Evolutionary conservation across 140 eudicot genomes (phyloP), one percentile per base, ranked within the genome.

Genomic region (Erigeron philadelphicus): DNA sequence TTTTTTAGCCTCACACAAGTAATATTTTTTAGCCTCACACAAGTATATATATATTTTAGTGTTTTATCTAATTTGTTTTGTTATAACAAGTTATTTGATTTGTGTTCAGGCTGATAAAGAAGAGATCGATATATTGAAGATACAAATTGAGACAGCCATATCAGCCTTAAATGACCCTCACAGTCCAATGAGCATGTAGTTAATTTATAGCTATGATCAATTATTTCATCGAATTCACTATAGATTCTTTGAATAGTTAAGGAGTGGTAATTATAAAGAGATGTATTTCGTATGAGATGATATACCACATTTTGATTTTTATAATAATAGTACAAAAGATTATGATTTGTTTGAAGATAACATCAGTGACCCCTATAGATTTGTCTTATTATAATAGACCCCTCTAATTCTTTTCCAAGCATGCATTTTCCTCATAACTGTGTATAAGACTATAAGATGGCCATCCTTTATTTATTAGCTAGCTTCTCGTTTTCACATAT

Each of bases 81-180:
- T n/a, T 38, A 64, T 43, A 56, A 54, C 0, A 44, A 15, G 1
- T n/a, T 73, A 60, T 15, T 44, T 8, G 10, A 17, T 54, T 49
- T 31, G 23, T 72, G 23, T 43, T 16, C 81, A 88, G 96, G 87
- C 84, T 23, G 81, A 85, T 7, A 87, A 88, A 41, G 82, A 77
- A 60, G 89, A 85, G 40, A 83, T 57, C n/a, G 92, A 88, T 15
- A 35, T 48, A 13, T 44, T 88, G 21, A 81, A 75, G 81, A 38
- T 73, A 64, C 83, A 81, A 55, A 85, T 83, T 11, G 83, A 85
- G 77, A 65, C 78, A n/a, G 89, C 86, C 18, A 85, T 88, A 56
- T 78, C 81, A 23, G 76, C 89, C 68, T 68, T 66, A 15, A 87
- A 78, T 79, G 73, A 66, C 57, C 85, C 79, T 16, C 77, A 73